phyloP scores from a whole-genome alignment of 2,329 filamentous ascomycete genomes.

The Aspergillus japonicus region DNA sequence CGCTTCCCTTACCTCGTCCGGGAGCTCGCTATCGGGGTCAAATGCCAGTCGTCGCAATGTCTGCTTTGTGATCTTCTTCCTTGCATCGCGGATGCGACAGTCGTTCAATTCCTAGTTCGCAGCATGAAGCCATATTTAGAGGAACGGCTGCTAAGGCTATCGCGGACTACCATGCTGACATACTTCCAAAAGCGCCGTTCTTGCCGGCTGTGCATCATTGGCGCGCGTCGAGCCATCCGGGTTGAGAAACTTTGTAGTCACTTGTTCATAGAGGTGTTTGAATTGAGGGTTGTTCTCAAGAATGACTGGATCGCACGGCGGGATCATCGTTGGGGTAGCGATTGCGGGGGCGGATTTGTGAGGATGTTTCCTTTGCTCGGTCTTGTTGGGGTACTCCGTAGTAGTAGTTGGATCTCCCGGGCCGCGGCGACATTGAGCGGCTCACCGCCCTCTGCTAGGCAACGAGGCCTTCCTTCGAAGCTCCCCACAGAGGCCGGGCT shows the following conservation, averaged over 20 bases:
- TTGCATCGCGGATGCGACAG: conserved; percentile 33
- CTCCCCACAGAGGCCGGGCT: too few species aligned
- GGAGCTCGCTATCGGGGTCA: conserved; percentile 31
- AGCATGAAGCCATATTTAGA: background rate
- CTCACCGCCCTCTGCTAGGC: background rate
- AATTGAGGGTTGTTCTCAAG: conserved; percentile 45
- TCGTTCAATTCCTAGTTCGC: conserved; percentile 35
- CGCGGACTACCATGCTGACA: conserved; percentile 12
- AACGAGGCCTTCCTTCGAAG: background rate
- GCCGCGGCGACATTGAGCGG: background rate
- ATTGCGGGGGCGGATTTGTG: background rate
- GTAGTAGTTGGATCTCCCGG: background rate
- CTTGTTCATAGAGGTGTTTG: conserved; percentile 41
- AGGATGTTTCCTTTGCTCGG: background rate
- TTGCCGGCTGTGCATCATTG: conserved; percentile 29
- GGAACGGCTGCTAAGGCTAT: background rate
- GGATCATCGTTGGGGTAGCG: conserved; percentile 36
- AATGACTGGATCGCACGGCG: conserved; percentile 41
- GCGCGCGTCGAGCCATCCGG: conserved; percentile 42
- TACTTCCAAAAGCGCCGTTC: conserved; percentile 35
- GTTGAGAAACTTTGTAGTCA: conserved; percentile 40
- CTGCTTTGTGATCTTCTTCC: conserved; percentile 35
- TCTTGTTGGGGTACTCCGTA: background rate
- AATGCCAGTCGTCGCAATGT: conserved; percentile 34
- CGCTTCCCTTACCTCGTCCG: conserved; percentile 33